Evolutionary conservation across 2,329 filamentous ascomycete genomes (phyloP), one percentile per base, ranked within the genome.

Genomic region (Monosporascus sp.): DNA sequence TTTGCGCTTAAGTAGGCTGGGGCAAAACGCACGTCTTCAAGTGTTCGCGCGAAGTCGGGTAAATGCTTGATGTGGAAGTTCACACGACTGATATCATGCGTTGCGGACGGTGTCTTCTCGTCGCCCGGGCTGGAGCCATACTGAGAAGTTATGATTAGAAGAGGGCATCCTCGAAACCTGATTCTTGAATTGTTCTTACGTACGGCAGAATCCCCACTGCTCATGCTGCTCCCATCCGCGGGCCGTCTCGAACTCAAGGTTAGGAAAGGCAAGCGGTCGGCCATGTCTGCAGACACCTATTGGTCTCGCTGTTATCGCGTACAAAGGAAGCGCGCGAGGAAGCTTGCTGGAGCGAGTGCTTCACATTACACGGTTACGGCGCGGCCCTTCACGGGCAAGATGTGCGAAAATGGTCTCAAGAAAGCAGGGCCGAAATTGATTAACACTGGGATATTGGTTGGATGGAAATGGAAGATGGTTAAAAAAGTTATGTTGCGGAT

Each of bases 61-160:
- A 83, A 71, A 54, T 81, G 73, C 65, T 81, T 82, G 49, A 83
- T 74, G 64, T 83, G 80, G 56, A 79, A 82, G 68, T 71, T 81
- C 3, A 81, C 78, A 42, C 80, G 77, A 60, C 79, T 80, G 46
- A 75, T 79, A 62, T 83, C 80, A 62, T 83, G 80, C 15, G 80
- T 83, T 20, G 79, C 70, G 18, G 73, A 62, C 8, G 70, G 68
- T 25, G 70, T 64, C 51, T 60, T 66, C 51, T 68, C 65, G 53
- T 74, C 72, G 39, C 68, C 71, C 54, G 65, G 63, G 58, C 68
- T 72, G 20, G 74, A 76, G 58, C 72, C 73, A 60, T 76, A 77
- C 73, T 77, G 68, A 51, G 68, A 44, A 58, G 69, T 70, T 58
- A 67, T 68, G 36, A 61, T 65, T 59, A 69, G 65, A 59, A 51